Percentiles rank a stretch among this genome's conserved stretches.
phyloP scores from a whole-genome alignment of 2,329 filamentous ascomycete species.

The Neofusicoccum parvum region DNA sequence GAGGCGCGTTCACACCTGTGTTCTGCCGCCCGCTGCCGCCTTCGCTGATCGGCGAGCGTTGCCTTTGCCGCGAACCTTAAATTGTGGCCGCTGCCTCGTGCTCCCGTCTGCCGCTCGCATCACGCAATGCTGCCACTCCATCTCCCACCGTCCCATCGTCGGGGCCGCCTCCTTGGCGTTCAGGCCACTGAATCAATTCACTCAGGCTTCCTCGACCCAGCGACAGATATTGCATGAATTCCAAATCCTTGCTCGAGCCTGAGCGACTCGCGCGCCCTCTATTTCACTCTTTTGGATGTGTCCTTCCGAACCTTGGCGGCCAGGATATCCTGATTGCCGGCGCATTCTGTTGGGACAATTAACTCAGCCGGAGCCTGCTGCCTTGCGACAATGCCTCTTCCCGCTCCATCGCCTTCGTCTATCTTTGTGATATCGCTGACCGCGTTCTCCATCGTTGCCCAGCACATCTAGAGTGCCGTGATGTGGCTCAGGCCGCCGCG shows the following conservation, averaged over 20 bases:
- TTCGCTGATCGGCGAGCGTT: background rate
- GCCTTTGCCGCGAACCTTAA: background rate
- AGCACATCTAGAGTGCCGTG: background rate
- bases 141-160: background rate
- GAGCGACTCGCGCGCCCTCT: background rate
- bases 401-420: background rate
- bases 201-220: too few relatives aligned
- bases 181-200: too few relatives aligned
- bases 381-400: background rate
- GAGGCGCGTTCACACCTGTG: constrained; percentile 4
- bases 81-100: background rate
- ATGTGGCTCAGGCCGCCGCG: background rate
- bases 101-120: background rate
- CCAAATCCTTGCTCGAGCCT: background rate
- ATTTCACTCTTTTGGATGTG: background rate
- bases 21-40: background rate
- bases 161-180: too few relatives aligned
- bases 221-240: background rate
- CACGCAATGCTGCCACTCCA: background rate
- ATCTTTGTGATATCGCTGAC: background rate
- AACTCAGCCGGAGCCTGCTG: background rate
- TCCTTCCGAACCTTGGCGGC: background rate
- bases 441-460: background rate
- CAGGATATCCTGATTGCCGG: background rate
- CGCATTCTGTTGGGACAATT: background rate